phyloP scores from a whole-genome alignment of 768 basidiomycete genomes.

The Amanita exitialis region DNA sequence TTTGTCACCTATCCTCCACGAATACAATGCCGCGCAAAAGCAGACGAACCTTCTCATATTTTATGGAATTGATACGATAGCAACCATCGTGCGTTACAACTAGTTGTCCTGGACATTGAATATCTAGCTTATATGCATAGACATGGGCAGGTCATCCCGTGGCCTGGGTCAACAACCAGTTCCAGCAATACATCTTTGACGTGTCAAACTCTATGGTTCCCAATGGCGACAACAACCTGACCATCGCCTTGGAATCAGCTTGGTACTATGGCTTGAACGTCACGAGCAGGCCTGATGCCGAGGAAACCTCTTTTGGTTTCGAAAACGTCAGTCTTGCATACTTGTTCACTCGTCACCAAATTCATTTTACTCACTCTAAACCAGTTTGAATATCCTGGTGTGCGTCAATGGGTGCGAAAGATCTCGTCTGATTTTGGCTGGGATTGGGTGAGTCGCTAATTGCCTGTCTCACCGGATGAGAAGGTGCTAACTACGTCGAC shows the following conservation, averaged over 20 bases:
- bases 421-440: slow-evolving; percentile 47
- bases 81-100: slow-evolving; percentile 36
- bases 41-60: slow-evolving; percentile 36
- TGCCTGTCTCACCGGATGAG: neutral
- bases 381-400: slow-evolving; percentile 41
- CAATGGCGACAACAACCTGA: slow-evolving; percentile 32
- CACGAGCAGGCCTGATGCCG: slow-evolving; percentile 35
- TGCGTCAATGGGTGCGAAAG: slow-evolving; percentile 41
- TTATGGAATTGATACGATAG: slow-evolving; percentile 48
- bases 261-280: slow-evolving; percentile 46
- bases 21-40: slow-evolving; percentile 10
- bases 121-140: slow-evolving; percentile 15
- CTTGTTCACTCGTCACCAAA: neutral
- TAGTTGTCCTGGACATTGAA: neutral
- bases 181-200: slow-evolving; percentile 44
- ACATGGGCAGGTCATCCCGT: slow-evolving; percentile 40
- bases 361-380: neutral
- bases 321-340: slow-evolving; percentile 19
- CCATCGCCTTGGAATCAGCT: slow-evolving; percentile 43
- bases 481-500: neutral
- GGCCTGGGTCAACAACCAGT: slow-evolving; percentile 50
- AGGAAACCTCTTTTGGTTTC: slow-evolving; percentile 26
- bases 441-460: slow-evolving; percentile 37
- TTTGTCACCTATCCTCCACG: slow-evolving; percentile 29
- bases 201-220: slow-evolving; percentile 30